Base-by-base conservation (phyloP, 148 eudicot species). In the Hydrangea macrophylla region DNA sequence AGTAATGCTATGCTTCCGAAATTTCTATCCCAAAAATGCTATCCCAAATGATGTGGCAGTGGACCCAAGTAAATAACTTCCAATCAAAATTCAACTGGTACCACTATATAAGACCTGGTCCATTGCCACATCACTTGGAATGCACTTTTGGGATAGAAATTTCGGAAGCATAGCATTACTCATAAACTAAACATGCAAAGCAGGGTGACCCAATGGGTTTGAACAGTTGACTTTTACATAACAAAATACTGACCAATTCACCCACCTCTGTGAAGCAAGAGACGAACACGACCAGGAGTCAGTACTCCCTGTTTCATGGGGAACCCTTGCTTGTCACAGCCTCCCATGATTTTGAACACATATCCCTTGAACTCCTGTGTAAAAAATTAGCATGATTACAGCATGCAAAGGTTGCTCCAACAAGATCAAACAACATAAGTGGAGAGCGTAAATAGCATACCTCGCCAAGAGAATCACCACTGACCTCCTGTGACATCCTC, bases 251-350 rank as follows among this genome's bases (percentile, higher is more conserved):
- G 18, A 3, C 24, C 69, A 44, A 24, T 6, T 25, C 8, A 66
- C 65, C 53, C 23, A 77, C 80, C 80, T 61, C 80, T 28, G 20
- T 66, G 64, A 25, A 77, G 80, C 62, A 77, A 50, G 9, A 78
- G 81, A 27, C 81, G 71, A 51, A 78, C 81, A 78, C 81, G 81
- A 6, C 81, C 81, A 5, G 76, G 76, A 51, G 81, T 78, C 56
- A 78, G 65, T 15, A 78, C 81, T 55, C 81, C 81, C 74, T 78
- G 81, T 58, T 78, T 78, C 81, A 78, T 78, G 65, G 81, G 81
- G 36, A 78, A 77, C 39, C 80, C 80, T 68, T 77, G 80, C 59
- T 77, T 77, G 75, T 77, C 80, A 58, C 80, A 77, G 7, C 81
- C 81, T 32, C 81, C 81, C 81, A 72, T 78, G 24, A 78, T 73